Percentiles rank a stretch among this genome's conserved stretches.
Conservation (phyloP, 306 rosid genomes). For the Prinsepia uniflora region DNA sequence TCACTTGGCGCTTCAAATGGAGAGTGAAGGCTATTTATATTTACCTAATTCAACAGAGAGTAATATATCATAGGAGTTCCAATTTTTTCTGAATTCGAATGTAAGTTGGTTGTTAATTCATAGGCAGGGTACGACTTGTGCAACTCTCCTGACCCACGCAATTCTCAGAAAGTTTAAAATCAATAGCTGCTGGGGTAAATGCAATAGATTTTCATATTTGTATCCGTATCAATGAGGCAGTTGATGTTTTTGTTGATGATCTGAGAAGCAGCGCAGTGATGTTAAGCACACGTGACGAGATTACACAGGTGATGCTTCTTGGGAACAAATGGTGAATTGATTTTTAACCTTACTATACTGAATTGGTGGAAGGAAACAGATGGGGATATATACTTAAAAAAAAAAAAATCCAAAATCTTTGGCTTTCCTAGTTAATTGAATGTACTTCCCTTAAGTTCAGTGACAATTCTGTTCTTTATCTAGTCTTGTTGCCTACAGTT, state of each 20-base stretch:
- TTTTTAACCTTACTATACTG: conserved; percentile 10
- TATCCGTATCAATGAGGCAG: conserved; percentile 88
- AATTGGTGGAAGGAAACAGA: neutral
- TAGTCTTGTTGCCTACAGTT: neutral
- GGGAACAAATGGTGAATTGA: conserved; percentile 19
- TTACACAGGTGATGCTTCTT: conserved; percentile 72
- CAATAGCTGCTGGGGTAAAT: conserved; percentile 86
- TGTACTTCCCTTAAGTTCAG: neutral
- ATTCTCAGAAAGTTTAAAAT: conserved; percentile 92
- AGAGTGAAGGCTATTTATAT: conserved; percentile 30
- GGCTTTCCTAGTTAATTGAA: neutral
- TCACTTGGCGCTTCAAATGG: conserved; percentile 60
- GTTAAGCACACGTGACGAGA: conserved; percentile 92
- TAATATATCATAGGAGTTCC: too few relatives aligned
- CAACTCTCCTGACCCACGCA: conserved; percentile 89
- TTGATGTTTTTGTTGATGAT: conserved; percentile 71
- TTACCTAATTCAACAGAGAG: too few relatives aligned
- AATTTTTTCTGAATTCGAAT: too few relatives aligned
- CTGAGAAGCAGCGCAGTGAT: conserved; percentile 75
- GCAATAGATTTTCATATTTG: conserved; percentile 87
- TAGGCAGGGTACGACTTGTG: conserved; percentile 99
- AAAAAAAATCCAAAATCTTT: neutral
- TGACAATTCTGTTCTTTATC: neutral
- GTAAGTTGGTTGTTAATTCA: too few relatives aligned
- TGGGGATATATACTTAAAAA: neutral